A percentile compares a stretch with the other conserved stretches of the same genome.
These are phyloP conservation scores for Ormosia semicastrata DNA, from an alignment of 306 rosid species.

Conservation along the genomic window DNA sequence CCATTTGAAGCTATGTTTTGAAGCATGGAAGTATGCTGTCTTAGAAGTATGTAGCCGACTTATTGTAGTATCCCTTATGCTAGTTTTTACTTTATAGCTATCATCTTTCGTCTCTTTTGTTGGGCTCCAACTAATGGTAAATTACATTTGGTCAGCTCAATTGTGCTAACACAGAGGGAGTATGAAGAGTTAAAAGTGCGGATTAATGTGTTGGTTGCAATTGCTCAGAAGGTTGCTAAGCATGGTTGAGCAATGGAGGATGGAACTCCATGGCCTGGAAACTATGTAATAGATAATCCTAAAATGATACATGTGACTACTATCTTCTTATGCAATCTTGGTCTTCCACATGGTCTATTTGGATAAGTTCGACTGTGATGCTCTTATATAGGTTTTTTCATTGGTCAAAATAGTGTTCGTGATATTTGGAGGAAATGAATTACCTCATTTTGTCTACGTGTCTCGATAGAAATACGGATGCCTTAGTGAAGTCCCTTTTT, in stretches of 20 bases:
- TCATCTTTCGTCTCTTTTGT: neutral
- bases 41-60: neutral
- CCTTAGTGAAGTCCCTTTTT: too few species aligned
- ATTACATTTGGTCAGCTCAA: constrained; percentile 20
- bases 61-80: neutral
- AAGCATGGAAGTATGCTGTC: too few species aligned
- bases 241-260: constrained; percentile 99
- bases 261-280: constrained; percentile 96
- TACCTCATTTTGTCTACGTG: constrained; percentile 82
- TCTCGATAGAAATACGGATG: constrained; percentile 95
- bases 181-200: constrained; percentile 90
- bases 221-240: constrained; percentile 84
- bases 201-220: constrained; percentile 75
- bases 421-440: constrained; percentile 72
- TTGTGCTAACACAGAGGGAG: constrained; percentile 60
- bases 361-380: too few species aligned
- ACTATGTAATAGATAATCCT: constrained; percentile 86
- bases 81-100: neutral
- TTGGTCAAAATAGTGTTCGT: constrained; percentile 82
- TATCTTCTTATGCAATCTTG: neutral
- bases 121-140: neutral
- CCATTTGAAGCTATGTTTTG: too few species aligned
- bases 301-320: constrained; percentile 84
- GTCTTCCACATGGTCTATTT: neutral
- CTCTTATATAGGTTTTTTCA: constrained; percentile 63